A percentile compares a stretch with the other conserved stretches of the same genome.
Conservation (phyloP, 2,329 filamentous ascomycete species). For the Diaporthe ilicicola region DNA sequence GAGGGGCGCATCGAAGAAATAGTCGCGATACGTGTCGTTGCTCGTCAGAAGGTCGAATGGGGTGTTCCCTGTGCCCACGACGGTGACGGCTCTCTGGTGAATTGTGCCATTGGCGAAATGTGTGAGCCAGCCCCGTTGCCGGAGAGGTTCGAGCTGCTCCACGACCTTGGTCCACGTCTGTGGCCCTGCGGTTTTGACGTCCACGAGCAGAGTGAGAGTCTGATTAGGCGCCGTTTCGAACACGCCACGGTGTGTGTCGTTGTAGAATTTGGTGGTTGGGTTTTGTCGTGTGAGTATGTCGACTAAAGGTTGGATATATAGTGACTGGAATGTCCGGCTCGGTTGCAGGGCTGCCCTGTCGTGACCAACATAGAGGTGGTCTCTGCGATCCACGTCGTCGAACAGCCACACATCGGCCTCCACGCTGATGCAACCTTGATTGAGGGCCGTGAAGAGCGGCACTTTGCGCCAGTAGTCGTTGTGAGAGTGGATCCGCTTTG, state of each 20-base stretch:
- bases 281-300: constrained; percentile 65
- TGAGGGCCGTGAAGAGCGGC: constrained; percentile 69
- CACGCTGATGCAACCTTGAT: constrained; percentile 67
- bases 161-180: constrained; percentile 62
- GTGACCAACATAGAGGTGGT: constrained; percentile 70
- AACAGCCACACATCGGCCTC: constrained; percentile 77
- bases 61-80: constrained; percentile 73
- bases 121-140: constrained; percentile 65
- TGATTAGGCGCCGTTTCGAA: constrained; percentile 62
- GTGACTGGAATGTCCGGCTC: constrained; percentile 65
- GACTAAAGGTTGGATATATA: constrained; percentile 73
- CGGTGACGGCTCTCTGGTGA: constrained; percentile 66
- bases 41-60: constrained; percentile 63
- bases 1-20: constrained; percentile 74
- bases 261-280: constrained; percentile 54
- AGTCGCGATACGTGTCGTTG: constrained; percentile 65
- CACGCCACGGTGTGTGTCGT: constrained; percentile 60
- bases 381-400: constrained; percentile 45
- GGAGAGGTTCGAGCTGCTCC: constrained; percentile 65
- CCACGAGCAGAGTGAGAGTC: constrained; percentile 70
- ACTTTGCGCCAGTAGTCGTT: constrained; percentile 75
- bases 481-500: constrained; percentile 70
- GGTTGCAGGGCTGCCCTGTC: constrained; percentile 60
- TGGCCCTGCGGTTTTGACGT: constrained; percentile 69
- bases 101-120: constrained; percentile 60